These are phyloP conservation scores for Falciphora oryzae DNA, from an alignment of 2,329 filamentous ascomycete genomes.

Conservation along the genomic window DNA sequence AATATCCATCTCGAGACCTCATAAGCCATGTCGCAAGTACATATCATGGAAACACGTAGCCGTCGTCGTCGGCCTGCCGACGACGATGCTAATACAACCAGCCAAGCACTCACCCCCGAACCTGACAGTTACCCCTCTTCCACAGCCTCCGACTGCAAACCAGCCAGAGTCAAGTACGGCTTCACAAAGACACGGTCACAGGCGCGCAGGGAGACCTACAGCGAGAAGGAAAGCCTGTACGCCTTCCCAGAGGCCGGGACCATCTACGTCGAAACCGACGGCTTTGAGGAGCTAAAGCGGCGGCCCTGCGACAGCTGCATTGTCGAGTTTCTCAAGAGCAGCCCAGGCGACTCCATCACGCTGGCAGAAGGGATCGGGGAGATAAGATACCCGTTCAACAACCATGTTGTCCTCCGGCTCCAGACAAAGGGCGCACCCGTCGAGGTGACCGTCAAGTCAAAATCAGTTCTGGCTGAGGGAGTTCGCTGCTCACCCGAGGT, in stretches of 20 bases:
- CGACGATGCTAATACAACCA: not conserved
- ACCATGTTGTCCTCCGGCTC: not conserved
- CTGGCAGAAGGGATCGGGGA: not conserved
- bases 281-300: not conserved
- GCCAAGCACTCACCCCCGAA: not conserved
- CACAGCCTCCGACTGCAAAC: not conserved
- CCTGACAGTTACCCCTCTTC: not conserved
- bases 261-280: not conserved
- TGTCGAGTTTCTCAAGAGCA: not conserved
- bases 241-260: not conserved
- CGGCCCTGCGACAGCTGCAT: not conserved
- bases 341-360: too few species aligned
- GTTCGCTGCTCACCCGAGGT: not conserved
- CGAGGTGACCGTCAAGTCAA: not conserved
- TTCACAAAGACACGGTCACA: not conserved
- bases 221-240: not conserved
- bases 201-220: not conserved
- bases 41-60: not conserved
- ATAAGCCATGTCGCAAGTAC: not conserved
- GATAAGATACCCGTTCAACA: not conserved
- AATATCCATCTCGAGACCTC: not conserved
- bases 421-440: not conserved
- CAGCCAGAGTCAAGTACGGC: not conserved
- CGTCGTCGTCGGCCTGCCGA: not conserved
- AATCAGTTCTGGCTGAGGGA: not conserved